These are phyloP conservation scores for Actinomucor elegans DNA, from an alignment of 371 early-diverging fungal genomes.

Conservation along the genomic window DNA sequence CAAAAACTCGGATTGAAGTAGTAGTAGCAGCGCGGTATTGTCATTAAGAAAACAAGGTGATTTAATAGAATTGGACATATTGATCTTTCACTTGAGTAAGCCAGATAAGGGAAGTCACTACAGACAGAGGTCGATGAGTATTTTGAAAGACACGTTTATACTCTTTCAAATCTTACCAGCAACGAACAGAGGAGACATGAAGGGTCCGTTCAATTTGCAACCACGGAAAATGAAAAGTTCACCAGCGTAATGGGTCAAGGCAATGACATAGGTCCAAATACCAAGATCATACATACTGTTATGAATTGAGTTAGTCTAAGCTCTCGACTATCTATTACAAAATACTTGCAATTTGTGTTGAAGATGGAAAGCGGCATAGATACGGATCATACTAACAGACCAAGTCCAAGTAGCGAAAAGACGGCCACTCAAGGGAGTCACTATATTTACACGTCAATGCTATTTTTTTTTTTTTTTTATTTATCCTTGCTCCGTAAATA, in stretches of 20 bases:
- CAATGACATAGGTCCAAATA: conserved; percentile 74
- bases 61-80: conserved; percentile 32
- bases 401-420: conserved; percentile 84
- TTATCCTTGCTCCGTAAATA: too few species aligned
- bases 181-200: conserved; percentile 68
- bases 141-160: neutral
- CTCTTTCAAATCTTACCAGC: conserved; percentile 51
- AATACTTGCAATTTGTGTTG: conserved; percentile 62
- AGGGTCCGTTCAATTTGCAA: conserved; percentile 63
- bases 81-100: conserved; percentile 47
- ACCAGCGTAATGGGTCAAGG: conserved; percentile 63
- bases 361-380: conserved; percentile 78
- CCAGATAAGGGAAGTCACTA: conserved; percentile 32
- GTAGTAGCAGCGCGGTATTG: too few species aligned
- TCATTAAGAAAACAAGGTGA: too few species aligned
- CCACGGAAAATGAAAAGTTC: conserved; percentile 74
- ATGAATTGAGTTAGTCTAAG: neutral
- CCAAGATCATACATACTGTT: conserved; percentile 69
- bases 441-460: conserved; percentile 28
- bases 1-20: too few species aligned
- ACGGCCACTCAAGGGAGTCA: conserved; percentile 68
- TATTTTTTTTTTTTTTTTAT: neutral
- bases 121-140: neutral
- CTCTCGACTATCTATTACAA: too few species aligned
- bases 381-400: conserved; percentile 70